A percentile compares a stretch with the other conserved stretches of the same genome.
Evolutionary conservation across 768 basidiomycete species (phyloP).

Genomic region (Tricholoma matsutake): DNA sequence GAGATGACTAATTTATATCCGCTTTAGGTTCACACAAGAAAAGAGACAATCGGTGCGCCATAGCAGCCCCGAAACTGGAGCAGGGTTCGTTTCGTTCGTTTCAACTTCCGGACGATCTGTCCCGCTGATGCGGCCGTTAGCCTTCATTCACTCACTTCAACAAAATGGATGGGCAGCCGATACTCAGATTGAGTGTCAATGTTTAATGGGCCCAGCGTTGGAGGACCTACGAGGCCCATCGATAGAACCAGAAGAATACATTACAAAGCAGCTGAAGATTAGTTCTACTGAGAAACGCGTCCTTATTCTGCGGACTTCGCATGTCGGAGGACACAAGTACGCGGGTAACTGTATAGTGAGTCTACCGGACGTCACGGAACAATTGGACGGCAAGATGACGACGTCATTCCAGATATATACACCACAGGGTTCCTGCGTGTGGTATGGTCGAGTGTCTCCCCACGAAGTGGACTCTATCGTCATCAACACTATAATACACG

Average conservation of each 20-base stretch:
- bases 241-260: conserved; percentile 53
- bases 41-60: conserved; percentile 87
- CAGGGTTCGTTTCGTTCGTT: conserved; percentile 44
- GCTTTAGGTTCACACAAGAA: conserved; percentile 85
- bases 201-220: conserved; percentile 49
- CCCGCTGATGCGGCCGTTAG: conserved; percentile 23
- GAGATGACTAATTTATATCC: conserved; percentile 15
- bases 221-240: conserved; percentile 54
- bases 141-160: conserved; percentile 61
- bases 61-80: conserved; percentile 82
- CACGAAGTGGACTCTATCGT: conserved; percentile 87
- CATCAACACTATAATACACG: conserved; percentile 81
- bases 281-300: conserved; percentile 61
- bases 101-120: not conserved
- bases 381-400: not conserved
- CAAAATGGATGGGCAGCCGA: conserved; percentile 71
- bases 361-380: conserved; percentile 3
- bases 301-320: conserved; percentile 83
- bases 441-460: conserved; percentile 93
- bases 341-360: conserved; percentile 88
- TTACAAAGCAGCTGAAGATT: conserved; percentile 50
- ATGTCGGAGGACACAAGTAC: conserved; percentile 92
- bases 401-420: conserved; percentile 65
- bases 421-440: conserved; percentile 80
- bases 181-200: conserved; percentile 65